phyloP scores from a whole-genome alignment of 176 grass and related monocot species.

The Ensete glaucum region DNA sequence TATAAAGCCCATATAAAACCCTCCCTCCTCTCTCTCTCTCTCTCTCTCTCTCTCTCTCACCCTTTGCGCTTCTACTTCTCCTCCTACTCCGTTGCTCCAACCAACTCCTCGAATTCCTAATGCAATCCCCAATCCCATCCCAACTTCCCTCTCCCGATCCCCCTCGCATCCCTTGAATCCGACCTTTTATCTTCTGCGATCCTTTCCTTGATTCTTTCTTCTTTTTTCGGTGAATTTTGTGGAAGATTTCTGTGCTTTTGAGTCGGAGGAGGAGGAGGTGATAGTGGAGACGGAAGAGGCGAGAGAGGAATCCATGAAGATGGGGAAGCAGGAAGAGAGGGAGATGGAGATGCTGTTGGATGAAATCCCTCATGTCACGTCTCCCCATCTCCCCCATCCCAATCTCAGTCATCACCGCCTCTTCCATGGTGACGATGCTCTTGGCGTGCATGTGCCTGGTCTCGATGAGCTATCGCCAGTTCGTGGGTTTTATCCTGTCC shows the following conservation, averaged over 20 bases:
- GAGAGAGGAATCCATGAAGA: not conserved
- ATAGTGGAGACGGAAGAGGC: not conserved
- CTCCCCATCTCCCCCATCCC: constrained; percentile 16
- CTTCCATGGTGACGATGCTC: constrained; percentile 5
- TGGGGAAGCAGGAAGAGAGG: constrained; percentile 32
- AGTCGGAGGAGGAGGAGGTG: no score
- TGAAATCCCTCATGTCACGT: constrained; percentile 43
- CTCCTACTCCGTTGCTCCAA: not conserved
- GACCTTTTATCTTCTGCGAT: no score
- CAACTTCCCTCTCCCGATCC: not conserved
- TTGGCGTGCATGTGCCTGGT: constrained; percentile 6
- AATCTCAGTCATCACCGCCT: not conserved
- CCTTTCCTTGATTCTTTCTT: no score
- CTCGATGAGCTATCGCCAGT: constrained; percentile 8
- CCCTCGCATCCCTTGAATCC: not conserved
- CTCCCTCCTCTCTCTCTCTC: not conserved
- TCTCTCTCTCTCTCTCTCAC: not conserved
- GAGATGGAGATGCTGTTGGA: constrained; percentile 61
- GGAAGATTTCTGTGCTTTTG: no score
- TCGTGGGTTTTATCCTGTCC: constrained; percentile 1
- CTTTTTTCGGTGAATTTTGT: no score
- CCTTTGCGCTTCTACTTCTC: not conserved
- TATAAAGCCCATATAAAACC: not conserved
- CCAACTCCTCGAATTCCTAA: not conserved
- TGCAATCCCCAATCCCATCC: not conserved